phyloP scores from a whole-genome alignment of 192 early-diverging fungal genomes.

The Umbelopsis vinacea region DNA sequence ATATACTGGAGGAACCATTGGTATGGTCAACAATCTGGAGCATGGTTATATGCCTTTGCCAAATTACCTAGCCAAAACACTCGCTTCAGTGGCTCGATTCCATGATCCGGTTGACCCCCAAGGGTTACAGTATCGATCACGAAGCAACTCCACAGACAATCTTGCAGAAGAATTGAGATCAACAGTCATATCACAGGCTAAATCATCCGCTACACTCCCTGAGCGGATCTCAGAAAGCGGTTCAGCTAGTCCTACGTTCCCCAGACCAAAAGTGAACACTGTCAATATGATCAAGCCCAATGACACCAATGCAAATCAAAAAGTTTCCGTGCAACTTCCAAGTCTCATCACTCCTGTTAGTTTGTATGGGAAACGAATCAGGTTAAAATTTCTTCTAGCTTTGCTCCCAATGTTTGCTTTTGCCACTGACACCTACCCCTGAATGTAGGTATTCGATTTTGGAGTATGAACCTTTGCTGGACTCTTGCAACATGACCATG shows the following conservation, averaged over 20 bases:
- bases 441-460: slow-evolving; percentile 79
- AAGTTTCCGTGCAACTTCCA: slow-evolving; percentile 25
- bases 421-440: background rate
- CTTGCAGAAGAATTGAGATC: background rate
- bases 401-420: background rate
- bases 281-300: slow-evolving; percentile 16
- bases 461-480: slow-evolving; percentile 94
- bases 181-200: background rate
- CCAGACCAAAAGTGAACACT: slow-evolving; percentile 2
- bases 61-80: slow-evolving; percentile 80
- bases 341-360: slow-evolving; percentile 84
- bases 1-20: slow-evolving; percentile 96
- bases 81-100: slow-evolving; percentile 79
- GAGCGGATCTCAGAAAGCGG: background rate
- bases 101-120: slow-evolving; percentile 64
- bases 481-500: slow-evolving; percentile 95
- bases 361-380: slow-evolving; percentile 89
- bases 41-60: slow-evolving; percentile 74
- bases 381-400: slow-evolving; percentile 27
- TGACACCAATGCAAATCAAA: background rate
- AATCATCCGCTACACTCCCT: background rate
- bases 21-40: slow-evolving; percentile 77
- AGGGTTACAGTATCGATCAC: slow-evolving; percentile 17
- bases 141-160: slow-evolving; percentile 38
- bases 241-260: background rate